Percentiles rank a stretch among this genome's conserved stretches.
Evolutionary conservation across 73 alveolate genomes (phyloP).

Genomic region (Stentor roeselii): DNA sequence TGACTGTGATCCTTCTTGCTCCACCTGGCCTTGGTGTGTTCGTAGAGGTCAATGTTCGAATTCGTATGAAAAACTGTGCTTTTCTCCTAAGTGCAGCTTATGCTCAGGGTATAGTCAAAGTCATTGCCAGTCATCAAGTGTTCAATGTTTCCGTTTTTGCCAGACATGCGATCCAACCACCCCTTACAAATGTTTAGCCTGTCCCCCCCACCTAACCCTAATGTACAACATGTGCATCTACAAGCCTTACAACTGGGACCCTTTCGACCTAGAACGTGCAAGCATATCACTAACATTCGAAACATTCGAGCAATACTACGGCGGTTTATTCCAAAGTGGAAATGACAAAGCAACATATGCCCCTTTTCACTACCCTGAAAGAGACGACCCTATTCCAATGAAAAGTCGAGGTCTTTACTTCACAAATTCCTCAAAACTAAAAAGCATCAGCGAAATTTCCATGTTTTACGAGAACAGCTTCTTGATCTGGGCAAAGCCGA

Average conservation of each 20-base stretch:
- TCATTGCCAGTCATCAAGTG: background rate
- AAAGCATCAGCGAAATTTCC: background rate
- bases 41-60: background rate
- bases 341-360: background rate
- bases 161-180: background rate
- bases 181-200: background rate
- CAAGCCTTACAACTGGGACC: background rate
- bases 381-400: background rate
- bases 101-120: background rate
- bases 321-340: background rate
- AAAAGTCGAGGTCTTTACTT: slow-evolving; percentile 13
- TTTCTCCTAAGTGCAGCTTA: background rate
- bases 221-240: background rate
- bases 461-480: background rate
- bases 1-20: background rate
- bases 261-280: background rate
- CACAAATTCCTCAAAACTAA: background rate
- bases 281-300: background rate
- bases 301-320: background rate
- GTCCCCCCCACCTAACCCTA: background rate
- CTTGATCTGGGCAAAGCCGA: background rate
- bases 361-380: background rate
- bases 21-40: slow-evolving; percentile 8
- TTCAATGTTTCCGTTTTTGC: background rate
- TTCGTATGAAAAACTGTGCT: background rate